A percentile compares a stretch with the other conserved stretches of the same genome.
Conservation (phyloP, 768 basidiomycete species). For the Antrodiella citrinella region DNA sequence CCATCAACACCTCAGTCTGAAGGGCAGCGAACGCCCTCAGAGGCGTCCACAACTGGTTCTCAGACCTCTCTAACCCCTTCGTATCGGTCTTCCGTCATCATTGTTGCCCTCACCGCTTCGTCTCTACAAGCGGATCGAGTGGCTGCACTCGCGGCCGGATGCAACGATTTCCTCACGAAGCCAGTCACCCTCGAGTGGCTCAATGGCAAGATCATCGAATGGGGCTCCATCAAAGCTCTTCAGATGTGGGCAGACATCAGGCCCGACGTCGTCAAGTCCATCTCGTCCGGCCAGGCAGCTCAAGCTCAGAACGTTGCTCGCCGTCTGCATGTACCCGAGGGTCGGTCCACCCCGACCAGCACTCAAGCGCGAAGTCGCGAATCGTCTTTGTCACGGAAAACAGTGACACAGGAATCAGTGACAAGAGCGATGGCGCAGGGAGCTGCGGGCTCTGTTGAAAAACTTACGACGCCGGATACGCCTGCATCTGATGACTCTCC, state of each 20-base stretch:
- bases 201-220: slow-evolving; percentile 97
- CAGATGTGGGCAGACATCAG: slow-evolving; percentile 88
- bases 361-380: slow-evolving; percentile 30
- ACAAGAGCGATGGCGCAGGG: neutral
- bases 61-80: slow-evolving; percentile 41
- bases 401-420: neutral
- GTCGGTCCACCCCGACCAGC: slow-evolving; percentile 29
- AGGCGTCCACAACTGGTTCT: slow-evolving; percentile 38
- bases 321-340: slow-evolving; percentile 41
- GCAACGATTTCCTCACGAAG: slow-evolving; percentile 98
- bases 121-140: slow-evolving; percentile 94
- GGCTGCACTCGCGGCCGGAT: slow-evolving; percentile 94
- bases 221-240: slow-evolving; percentile 94
- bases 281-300: slow-evolving; percentile 36
- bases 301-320: slow-evolving; percentile 42
- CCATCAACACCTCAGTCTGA: slow-evolving; percentile 64
- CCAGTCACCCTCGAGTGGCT: slow-evolving; percentile 94
- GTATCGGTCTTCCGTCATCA: slow-evolving; percentile 91
- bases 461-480: slow-evolving; percentile 5
- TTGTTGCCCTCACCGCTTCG: slow-evolving; percentile 97
- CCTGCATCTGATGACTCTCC: slow-evolving; percentile 8
- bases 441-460: neutral
- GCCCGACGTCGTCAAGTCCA: slow-evolving; percentile 46
- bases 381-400: slow-evolving; percentile 23
- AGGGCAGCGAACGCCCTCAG: slow-evolving; percentile 44